Base-by-base conservation (phyloP, 257 asterid genomes). In the Nicotiana paniculata region DNA sequence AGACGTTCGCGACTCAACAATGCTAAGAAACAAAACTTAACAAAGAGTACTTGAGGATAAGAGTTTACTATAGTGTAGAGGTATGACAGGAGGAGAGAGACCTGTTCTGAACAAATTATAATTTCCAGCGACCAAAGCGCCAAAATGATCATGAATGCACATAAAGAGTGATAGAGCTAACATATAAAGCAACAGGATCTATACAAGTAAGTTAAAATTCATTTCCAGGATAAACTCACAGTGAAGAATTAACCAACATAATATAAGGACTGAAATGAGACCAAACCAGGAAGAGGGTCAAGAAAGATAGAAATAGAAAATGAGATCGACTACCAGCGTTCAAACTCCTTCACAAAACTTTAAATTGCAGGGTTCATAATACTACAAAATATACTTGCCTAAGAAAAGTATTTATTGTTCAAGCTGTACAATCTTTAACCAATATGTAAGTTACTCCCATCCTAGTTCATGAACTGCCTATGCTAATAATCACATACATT, bases 401-500 rank as follows among this genome's bases (percentile, higher is more conserved):
- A 68, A 51, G 4, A 16, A 61, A 64, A 67, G 54, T 84, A 82
- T 58, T 86, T 83, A 82, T 79, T 76, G 59, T 58, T 80, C 66
- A 64, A 80, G 63, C 82, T 80, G 68, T 83, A 86, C 88, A 86
- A 33, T 75, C 77, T n/a, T 86, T 80, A 35, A 33, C 82, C 77
- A 76, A 63, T 26, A 66, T 66, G 81, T 86, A 83, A 80, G 48
- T 77, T 78, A 80, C 84, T 65, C 59, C 79, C 59, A 17, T 48
- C 66, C 43, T 61, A 46, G 76, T 53, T 68, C 78, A 81, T 61
- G 46, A 74, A 83, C 43, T 72, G 80, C 82, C 68, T 39, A 70
- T 67, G 70, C 68, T 48, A 55, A 54, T 65, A 65, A 57, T 69
- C 83, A 82, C 77, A 62, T 69, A 18, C 58, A 76, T 75, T 21